A percentile compares a stretch with the other conserved stretches of the same genome.
Evolutionary conservation across 129 eudicot genomes (phyloP).

Genomic region (Silybum marianum): DNA sequence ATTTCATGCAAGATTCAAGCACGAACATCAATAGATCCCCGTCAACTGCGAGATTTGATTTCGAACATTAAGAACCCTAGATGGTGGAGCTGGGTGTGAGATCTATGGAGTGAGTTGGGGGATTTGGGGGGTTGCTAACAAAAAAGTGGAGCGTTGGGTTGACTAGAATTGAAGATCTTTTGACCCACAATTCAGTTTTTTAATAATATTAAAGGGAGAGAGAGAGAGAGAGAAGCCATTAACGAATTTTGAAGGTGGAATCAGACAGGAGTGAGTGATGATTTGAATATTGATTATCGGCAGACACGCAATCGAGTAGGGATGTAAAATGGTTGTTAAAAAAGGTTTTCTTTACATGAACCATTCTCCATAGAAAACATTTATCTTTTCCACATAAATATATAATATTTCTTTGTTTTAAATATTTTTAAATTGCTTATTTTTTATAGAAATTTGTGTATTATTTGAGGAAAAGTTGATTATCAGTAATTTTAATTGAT

Average conservation of each 20-base stretch:
- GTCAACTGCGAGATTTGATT: neutral
- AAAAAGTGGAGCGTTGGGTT: conserved; percentile 10
- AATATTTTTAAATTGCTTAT: too few species aligned
- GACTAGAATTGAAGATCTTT: conserved; percentile 33
- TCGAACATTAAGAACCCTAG: conserved; percentile 27
- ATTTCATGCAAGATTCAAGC: conserved; percentile 10
- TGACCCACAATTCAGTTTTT: conserved; percentile 17
- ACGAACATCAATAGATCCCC: neutral
- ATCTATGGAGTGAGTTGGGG: conserved; percentile 35
- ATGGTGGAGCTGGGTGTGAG: conserved; percentile 24
- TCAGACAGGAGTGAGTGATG: conserved; percentile 30
- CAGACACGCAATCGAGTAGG: conserved; percentile 23
- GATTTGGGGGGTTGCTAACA: conserved; percentile 19
- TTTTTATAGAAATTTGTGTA: too few species aligned
- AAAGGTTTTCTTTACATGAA: neutral
- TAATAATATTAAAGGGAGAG: neutral
- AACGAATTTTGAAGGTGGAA: conserved; percentile 30
- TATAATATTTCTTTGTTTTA: too few species aligned
- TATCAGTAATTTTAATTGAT: too few species aligned
- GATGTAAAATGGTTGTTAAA: neutral
- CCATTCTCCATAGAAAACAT: neutral
- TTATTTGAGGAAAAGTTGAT: too few species aligned
- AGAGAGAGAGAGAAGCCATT: conserved; percentile 17
- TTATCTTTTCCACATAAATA: neutral
- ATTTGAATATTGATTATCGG: conserved; percentile 22